Evolutionary conservation across 1,284 basidiomycete species (phyloP), one percentile per base, ranked within the genome.

Genomic region (Cystobasidiaceae sp.): DNA sequence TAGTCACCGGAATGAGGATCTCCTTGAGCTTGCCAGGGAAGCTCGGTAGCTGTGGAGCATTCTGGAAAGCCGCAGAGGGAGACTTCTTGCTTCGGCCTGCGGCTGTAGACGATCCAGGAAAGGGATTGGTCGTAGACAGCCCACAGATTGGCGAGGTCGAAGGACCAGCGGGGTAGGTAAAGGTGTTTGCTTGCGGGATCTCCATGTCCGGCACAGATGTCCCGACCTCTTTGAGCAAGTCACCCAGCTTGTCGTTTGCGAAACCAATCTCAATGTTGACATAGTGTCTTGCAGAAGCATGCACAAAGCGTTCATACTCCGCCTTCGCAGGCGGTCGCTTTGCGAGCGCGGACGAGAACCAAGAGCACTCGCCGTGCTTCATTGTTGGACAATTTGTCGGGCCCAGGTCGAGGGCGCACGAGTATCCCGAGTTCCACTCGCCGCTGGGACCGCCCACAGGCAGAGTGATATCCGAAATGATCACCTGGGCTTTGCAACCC

Each of bases 1-100:
- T 74, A 19, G 76, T 74, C 70, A 80, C 71, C 0, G 79, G 78
- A 32, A 79, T 68, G n/a, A 77, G 70, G 7, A 79, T 70, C 23
- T 77, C 75, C 34, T 76, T 72, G 21, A 76, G 51, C 65, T 72
- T 73, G 51, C 71, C 74, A 3, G 74, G 74, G 70, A 75, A 75
- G 28, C 68, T 41, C 34, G 68, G 68, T 5, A 62, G 30, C 19
- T 55, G 49, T 1, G 67, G n/a, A 1, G 66, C 58, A 6, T 55
- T 39, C 19, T 11, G 37, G 51, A 55, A 52, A 15, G 23, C 43
- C 32, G 21, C 21, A 1, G 64, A 52, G 17, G 52, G 30, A 27
- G 32, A 44, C 25, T 32, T n/a, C 45, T 57, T 49, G 15, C 37
- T 28, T 15, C 59, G 59, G 15, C 43, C 43, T 27, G 46, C 19